These are phyloP conservation scores for Yamadazyma spencermartinsiae DNA, from an alignment of 1,139 yeast species.

Conservation along the genomic window DNA sequence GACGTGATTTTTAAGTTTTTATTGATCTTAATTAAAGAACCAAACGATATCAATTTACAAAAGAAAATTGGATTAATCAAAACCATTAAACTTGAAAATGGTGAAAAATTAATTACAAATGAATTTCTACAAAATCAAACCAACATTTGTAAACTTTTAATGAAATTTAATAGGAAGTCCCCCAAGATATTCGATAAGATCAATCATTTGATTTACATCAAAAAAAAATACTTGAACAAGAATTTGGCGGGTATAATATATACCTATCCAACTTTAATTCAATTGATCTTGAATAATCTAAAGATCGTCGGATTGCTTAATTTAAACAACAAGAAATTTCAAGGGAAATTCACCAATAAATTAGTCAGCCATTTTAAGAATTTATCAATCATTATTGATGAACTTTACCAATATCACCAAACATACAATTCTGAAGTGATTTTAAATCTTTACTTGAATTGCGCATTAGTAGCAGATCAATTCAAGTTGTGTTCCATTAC, in stretches of 20 bases:
- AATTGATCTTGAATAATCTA: conserved; percentile 58
- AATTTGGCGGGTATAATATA: conserved; percentile 56
- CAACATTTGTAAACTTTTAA: conserved; percentile 69
- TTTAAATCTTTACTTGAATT: conserved; percentile 51
- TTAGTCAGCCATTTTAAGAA: conserved; percentile 64
- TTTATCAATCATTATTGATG: conserved; percentile 69
- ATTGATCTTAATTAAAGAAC: conserved; percentile 36
- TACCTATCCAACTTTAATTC: conserved; percentile 76
- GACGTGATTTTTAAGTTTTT: conserved; percentile 47
- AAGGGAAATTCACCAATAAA: conserved; percentile 23
- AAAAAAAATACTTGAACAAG: conserved; percentile 56
- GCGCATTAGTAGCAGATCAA: conserved; percentile 77
- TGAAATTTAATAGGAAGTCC: conserved; percentile 47
- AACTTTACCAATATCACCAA: conserved; percentile 54
- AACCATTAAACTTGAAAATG: conserved; percentile 32
- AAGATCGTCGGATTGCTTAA: conserved; percentile 46
- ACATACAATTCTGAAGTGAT: conserved; percentile 51
- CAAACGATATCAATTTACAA: conserved; percentile 30
- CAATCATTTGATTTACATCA: conserved; percentile 53
- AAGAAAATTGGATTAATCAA: conserved; percentile 40
- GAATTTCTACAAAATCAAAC: conserved; percentile 60
- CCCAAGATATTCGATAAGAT: conserved; percentile 49
- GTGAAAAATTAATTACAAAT: conserved; percentile 31
- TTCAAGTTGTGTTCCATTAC: conserved; percentile 54
- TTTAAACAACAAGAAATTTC: conserved; percentile 18